Evolutionary conservation across 148 eudicot genomes (phyloP).

Genomic region (Rhododendron ovatum): DNA sequence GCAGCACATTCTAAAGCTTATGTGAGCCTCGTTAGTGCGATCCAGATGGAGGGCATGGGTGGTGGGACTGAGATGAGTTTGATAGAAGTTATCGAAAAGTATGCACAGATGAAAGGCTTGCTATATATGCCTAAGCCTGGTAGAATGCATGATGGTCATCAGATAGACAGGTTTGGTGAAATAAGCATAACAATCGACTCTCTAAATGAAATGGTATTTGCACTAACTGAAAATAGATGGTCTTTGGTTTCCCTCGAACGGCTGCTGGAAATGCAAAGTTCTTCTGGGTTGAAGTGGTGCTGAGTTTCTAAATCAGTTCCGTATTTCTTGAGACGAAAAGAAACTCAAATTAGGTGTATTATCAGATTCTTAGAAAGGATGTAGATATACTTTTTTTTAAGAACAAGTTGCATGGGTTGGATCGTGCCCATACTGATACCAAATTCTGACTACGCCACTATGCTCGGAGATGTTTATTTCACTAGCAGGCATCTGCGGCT

Average conservation of each 20-base stretch:
- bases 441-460: too few relatives aligned
- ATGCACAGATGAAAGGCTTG: conserved; percentile 43
- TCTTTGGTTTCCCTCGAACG: conserved; percentile 44
- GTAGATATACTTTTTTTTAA: too few relatives aligned
- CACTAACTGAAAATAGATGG: conserved; percentile 44
- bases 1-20: too few relatives aligned
- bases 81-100: conserved; percentile 50
- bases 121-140: conserved; percentile 60
- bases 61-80: conserved; percentile 44
- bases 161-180: conserved; percentile 58
- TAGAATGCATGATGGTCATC: conserved; percentile 48
- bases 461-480: too few relatives aligned
- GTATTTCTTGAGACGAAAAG: too few relatives aligned
- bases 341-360: too few relatives aligned
- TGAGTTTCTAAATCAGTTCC: too few relatives aligned
- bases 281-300: conserved; percentile 17
- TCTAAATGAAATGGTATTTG: conserved; percentile 45
- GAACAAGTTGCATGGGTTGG: too few relatives aligned
- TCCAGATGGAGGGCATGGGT: conserved; percentile 12
- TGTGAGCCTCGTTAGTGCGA: too few relatives aligned
- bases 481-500: too few relatives aligned
- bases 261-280: conserved; percentile 36
- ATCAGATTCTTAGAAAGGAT: too few relatives aligned
- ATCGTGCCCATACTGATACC: too few relatives aligned
- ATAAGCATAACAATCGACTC: conserved; percentile 49